Conservation (phyloP, 2,329 filamentous ascomycete genomes). For the Trichoderma polysporum region DNA sequence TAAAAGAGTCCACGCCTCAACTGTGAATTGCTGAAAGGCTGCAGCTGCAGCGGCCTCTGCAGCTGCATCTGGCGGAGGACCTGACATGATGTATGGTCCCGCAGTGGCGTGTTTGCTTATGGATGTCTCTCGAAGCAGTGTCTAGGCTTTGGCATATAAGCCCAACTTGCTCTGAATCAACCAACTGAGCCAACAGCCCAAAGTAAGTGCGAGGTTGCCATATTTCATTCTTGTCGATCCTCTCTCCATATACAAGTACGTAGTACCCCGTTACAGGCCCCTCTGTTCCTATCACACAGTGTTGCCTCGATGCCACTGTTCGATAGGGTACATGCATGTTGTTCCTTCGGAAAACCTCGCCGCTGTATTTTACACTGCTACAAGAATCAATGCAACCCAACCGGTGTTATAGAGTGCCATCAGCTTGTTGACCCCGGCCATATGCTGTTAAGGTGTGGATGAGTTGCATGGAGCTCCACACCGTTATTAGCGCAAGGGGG, state of each 20-base stretch:
- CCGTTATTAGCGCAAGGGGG: conserved; percentile 14
- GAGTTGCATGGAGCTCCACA: background rate
- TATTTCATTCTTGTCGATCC: conserved; percentile 8
- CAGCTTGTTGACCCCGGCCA: background rate
- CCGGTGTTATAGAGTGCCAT: background rate
- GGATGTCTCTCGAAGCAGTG: background rate
- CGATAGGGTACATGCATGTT: background rate
- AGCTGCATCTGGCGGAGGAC: conserved; percentile 22
- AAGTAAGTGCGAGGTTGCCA: background rate
- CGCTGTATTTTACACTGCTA: background rate
- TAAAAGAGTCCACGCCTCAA: conserved; percentile 45
- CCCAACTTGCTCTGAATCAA: background rate
- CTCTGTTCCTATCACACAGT: background rate
- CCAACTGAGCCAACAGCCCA: background rate
- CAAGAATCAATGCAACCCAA: background rate
- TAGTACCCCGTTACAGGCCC: background rate
- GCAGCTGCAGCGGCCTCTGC: conserved; percentile 28
- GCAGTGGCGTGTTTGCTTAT: background rate
- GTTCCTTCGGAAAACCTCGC: background rate
- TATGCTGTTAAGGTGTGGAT: background rate
- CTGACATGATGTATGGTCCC: conserved; percentile 2
- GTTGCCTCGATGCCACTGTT: background rate
- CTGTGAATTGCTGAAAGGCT: conserved; percentile 30
- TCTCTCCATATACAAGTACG: background rate
- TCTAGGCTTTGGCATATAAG: background rate